phyloP scores from a whole-genome alignment of 2,329 filamentous ascomycete species.

The Alternaria dauci region DNA sequence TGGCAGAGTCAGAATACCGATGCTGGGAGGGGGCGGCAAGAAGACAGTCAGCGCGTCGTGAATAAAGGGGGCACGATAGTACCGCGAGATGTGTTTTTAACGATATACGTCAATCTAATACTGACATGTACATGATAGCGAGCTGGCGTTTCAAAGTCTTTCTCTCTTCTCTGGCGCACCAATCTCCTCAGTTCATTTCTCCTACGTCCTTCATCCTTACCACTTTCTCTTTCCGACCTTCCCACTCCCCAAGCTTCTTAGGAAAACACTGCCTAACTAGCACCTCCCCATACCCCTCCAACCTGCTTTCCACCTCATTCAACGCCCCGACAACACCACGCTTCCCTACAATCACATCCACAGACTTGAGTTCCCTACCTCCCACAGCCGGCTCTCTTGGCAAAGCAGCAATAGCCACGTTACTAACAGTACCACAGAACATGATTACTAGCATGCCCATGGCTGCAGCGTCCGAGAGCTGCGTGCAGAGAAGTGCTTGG shows the following conservation, averaged over 20 bases:
- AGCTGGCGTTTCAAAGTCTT: no score
- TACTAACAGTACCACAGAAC: background rate
- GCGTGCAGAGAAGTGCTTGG: background rate
- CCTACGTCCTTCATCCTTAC: background rate
- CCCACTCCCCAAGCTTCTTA: background rate
- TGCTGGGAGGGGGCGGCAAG: slow-evolving; percentile 30
- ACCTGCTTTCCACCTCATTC: background rate
- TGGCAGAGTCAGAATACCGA: slow-evolving; percentile 34
- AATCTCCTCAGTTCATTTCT: background rate
- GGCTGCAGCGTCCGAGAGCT: background rate
- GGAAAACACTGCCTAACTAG: background rate
- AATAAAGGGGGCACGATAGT: background rate
- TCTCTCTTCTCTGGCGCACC: background rate
- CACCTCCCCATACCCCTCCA: background rate
- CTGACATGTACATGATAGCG: background rate
- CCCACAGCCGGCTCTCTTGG: background rate
- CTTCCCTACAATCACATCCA: background rate
- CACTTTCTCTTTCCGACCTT: background rate
- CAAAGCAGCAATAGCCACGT: background rate
- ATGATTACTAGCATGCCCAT: background rate
- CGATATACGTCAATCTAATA: background rate
- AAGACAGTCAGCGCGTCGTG: background rate
- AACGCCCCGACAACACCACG: background rate
- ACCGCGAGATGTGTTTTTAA: background rate
- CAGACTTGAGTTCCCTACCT: background rate